Evolutionary conservation across 805 yeast species (phyloP).

Genomic region (Saccharomycopsis lassenensis): DNA sequence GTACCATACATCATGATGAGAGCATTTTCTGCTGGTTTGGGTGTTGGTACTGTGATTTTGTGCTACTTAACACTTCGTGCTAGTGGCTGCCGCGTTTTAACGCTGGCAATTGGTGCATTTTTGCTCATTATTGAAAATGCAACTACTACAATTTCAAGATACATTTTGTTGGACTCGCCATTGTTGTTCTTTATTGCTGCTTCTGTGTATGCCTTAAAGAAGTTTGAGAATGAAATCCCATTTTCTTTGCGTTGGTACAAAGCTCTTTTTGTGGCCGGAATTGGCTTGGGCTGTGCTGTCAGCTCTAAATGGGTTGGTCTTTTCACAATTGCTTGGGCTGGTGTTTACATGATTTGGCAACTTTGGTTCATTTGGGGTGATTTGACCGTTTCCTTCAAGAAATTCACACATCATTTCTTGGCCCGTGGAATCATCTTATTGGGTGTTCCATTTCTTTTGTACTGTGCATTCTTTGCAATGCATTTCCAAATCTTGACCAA

Average conservation of each 20-base stretch:
- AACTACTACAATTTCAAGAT: slow-evolving; percentile 56
- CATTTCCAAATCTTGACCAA: slow-evolving; percentile 48
- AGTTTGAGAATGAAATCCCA: slow-evolving; percentile 56
- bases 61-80: slow-evolving; percentile 58
- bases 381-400: slow-evolving; percentile 36
- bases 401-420: slow-evolving; percentile 36
- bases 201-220: slow-evolving; percentile 52
- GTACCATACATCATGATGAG: slow-evolving; percentile 63
- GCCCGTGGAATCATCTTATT: slow-evolving; percentile 43
- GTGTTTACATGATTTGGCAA: slow-evolving; percentile 46
- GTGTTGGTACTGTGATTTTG: slow-evolving; percentile 56
- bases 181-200: slow-evolving; percentile 68
- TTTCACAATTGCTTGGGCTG: slow-evolving; percentile 64
- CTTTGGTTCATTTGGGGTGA: slow-evolving; percentile 70
- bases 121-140: slow-evolving; percentile 58
- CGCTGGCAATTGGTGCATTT: slow-evolving; percentile 46
- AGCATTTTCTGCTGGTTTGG: slow-evolving; percentile 54
- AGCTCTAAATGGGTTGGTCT: slow-evolving; percentile 81
- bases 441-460: slow-evolving; percentile 47
- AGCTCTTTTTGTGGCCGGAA: slow-evolving; percentile 50
- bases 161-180: slow-evolving; percentile 67
- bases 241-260: slow-evolving; percentile 46
- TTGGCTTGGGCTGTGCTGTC: slow-evolving; percentile 62
- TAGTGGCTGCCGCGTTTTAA: slow-evolving; percentile 58
- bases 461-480: slow-evolving; percentile 46